phyloP scores from a whole-genome alignment of 305 asterid species.

The Fraxinus xanthoxyloides region DNA sequence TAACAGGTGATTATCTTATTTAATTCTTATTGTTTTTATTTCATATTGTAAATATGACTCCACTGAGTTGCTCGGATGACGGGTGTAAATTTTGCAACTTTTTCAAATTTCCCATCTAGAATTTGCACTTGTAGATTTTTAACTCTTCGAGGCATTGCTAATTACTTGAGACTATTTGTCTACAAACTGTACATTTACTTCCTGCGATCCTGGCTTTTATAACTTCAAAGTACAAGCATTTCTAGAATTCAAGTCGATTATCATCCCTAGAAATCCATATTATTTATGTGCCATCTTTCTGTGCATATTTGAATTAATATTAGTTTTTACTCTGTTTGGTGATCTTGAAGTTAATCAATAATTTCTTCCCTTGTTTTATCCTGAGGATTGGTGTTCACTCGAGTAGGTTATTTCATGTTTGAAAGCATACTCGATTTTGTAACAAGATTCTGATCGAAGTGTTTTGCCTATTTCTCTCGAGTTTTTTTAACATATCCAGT shows the following conservation, averaged over 20 bases:
- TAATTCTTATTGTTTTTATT: constrained; percentile 5
- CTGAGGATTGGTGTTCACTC: background rate
- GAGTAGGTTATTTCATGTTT: background rate
- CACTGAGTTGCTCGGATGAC: background rate
- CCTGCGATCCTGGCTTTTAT: background rate
- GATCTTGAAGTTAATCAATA: background rate
- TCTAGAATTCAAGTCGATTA: background rate
- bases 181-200: background rate
- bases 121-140: background rate
- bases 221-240: background rate
- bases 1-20: constrained; percentile 57
- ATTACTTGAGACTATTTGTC: background rate
- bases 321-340: background rate
- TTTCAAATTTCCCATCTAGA: background rate
- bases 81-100: background rate
- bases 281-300: constrained; percentile 1
- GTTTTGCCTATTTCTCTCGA: background rate
- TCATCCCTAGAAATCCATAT: background rate
- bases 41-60: background rate
- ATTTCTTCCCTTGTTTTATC: background rate
- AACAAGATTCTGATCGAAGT: background rate
- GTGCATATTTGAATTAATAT: background rate
- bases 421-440: background rate
- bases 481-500: background rate
- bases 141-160: background rate